These are phyloP conservation scores for Jamesozyma hellenica DNA, from an alignment of 805 yeast genomes.

Conservation along the genomic window DNA sequence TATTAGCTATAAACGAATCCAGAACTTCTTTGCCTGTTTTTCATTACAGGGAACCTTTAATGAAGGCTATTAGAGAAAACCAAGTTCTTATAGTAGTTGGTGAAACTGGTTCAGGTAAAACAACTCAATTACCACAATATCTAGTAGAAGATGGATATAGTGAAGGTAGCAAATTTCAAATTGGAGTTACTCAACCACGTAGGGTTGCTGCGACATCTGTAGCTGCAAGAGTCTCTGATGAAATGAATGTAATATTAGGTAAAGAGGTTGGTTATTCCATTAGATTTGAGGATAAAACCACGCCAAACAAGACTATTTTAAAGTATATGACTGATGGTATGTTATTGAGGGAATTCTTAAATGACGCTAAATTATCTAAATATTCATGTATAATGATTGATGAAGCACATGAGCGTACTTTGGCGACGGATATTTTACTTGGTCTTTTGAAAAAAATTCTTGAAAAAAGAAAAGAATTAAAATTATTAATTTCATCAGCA, in stretches of 20 bases:
- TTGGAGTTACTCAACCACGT: constrained; percentile 91
- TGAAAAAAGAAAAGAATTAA: constrained; percentile 52
- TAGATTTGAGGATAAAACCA: constrained; percentile 74
- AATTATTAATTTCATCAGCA: constrained; percentile 80
- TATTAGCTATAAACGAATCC: constrained; percentile 35
- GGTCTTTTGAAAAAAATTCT: constrained; percentile 72
- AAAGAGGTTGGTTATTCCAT: constrained; percentile 80
- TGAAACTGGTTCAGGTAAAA: constrained; percentile 90
- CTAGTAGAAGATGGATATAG: constrained; percentile 75
- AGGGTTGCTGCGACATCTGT: constrained; percentile 91
- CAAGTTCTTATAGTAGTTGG: constrained; percentile 73
- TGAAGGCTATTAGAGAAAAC: constrained; percentile 48
- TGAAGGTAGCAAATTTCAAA: constrained; percentile 39
- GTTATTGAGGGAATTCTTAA: constrained; percentile 72
- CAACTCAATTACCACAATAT: constrained; percentile 88
- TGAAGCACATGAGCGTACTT: constrained; percentile 94
- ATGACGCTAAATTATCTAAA: constrained; percentile 56
- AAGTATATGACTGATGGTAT: constrained; percentile 96
- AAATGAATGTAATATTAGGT: constrained; percentile 73
- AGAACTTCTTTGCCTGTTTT: constrained; percentile 70
- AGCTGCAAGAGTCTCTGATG: constrained; percentile 86
- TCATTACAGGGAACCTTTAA: constrained; percentile 46
- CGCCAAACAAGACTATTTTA: constrained; percentile 48
- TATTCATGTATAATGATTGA: constrained; percentile 87
- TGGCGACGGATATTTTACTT: constrained; percentile 77